phyloP scores from a whole-genome alignment of 768 basidiomycete species.

The Piloderma croceum region DNA sequence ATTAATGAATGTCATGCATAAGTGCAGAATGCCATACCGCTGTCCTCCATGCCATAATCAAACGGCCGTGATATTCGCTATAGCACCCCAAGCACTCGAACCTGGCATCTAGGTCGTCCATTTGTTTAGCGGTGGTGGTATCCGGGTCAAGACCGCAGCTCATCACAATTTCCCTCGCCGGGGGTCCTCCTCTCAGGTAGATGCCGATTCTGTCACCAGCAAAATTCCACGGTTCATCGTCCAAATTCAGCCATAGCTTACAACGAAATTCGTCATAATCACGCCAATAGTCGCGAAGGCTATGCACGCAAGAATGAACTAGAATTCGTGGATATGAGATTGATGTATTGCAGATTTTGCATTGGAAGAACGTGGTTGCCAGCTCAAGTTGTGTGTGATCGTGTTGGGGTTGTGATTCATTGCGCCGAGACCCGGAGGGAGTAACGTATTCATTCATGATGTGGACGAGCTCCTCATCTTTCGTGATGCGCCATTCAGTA shows the following conservation, averaged over 20 bases:
- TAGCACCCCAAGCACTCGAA: slow-evolving; percentile 13
- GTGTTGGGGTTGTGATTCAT: background rate
- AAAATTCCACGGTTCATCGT: background rate
- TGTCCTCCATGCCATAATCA: too few relatives aligned
- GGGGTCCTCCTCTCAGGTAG: background rate
- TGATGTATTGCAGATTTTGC: background rate
- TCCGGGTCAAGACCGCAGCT: slow-evolving; percentile 5
- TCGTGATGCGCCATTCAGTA: background rate
- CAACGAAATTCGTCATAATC: too few relatives aligned
- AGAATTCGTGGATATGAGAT: background rate
- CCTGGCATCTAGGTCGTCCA: slow-evolving; percentile 2
- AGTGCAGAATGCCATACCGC: too few relatives aligned
- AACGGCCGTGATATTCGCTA: too few relatives aligned
- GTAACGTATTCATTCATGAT: background rate
- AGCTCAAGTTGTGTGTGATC: background rate
- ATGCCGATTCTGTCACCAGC: background rate
- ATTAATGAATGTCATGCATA: too few relatives aligned
- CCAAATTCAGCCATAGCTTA: background rate
- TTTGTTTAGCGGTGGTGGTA: slow-evolving; percentile 4
- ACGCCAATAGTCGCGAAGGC: too few relatives aligned
- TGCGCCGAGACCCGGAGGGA: background rate
- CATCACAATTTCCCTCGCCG: background rate
- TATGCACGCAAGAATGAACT: too few relatives aligned
- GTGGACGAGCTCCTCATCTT: background rate
- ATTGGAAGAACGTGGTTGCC: background rate